Conservation (phyloP, 805 yeast species). For the Nakazawaea ishiwadae region DNA sequence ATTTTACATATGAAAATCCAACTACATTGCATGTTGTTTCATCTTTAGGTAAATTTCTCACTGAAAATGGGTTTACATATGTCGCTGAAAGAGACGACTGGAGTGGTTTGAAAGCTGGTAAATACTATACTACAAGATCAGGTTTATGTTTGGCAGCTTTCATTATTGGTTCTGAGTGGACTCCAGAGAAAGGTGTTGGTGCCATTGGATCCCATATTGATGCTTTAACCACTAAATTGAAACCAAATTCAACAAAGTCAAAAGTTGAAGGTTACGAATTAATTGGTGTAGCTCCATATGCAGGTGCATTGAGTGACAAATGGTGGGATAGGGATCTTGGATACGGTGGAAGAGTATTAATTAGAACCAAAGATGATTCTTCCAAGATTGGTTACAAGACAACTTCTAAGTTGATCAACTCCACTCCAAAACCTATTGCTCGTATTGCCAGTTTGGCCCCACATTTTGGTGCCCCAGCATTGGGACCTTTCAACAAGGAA, state of each 20-base stretch:
- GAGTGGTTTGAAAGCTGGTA: conserved; percentile 43
- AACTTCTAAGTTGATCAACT: conserved; percentile 40
- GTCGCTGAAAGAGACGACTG: conserved; percentile 60
- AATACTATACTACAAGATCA: conserved; percentile 64
- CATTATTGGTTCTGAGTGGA: conserved; percentile 62
- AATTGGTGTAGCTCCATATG: conserved; percentile 81
- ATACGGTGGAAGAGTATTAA: conserved; percentile 71
- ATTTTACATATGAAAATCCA: conserved; percentile 69
- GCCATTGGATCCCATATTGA: conserved; percentile 75
- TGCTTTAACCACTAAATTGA: conserved; percentile 61
- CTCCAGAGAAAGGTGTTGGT: conserved; percentile 61
- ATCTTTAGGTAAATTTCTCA: conserved; percentile 42
- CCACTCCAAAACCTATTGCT: conserved; percentile 68
- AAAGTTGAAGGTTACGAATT: conserved; percentile 70
- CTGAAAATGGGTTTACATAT: conserved; percentile 57
- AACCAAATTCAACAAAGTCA: conserved; percentile 62
- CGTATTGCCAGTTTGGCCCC: conserved; percentile 83
- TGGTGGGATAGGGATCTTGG: conserved; percentile 91
- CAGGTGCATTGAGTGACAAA: conserved; percentile 58
- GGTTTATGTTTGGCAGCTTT: conserved; percentile 70
- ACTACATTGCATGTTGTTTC: conserved; percentile 71
- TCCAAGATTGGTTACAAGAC: conserved; percentile 19
- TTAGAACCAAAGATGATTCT: conserved; percentile 31
- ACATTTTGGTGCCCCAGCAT: conserved; percentile 71
- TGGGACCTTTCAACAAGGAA: conserved; percentile 72